Evolutionary conservation across 2,329 filamentous ascomycete species (phyloP), one percentile per base, ranked within the genome.

Genomic region (Scolecobasidium constrictum): DNA sequence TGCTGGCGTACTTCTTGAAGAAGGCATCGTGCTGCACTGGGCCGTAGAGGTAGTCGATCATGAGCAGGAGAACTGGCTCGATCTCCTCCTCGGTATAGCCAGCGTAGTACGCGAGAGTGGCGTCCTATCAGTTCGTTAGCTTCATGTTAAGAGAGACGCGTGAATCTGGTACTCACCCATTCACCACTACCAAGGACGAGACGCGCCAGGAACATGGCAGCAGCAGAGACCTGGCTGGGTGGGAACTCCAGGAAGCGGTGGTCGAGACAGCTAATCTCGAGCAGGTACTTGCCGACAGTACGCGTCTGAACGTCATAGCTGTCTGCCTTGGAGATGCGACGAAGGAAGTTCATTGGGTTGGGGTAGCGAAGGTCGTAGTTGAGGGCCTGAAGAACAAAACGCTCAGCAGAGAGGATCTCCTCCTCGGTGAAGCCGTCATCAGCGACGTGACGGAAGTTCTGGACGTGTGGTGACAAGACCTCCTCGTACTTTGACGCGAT

Each of bases 1-100:
- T 98, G 77, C 86, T 94, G 44, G 92, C 92, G 62, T 98, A 98
- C 67, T 98, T 98, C 77, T 94, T 94, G 75, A 95, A 96, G 73
- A 98, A 95, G 28, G 92, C 93, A 61, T 96, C 90, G 58, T 98
- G 92, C 35, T 81, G 77, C 42, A 95, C 84, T 19, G 90, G 92
- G 11, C 85, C 80, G 46, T 84, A 83, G 31, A 98, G 81, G 61
- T 98, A 98, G 63, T 98, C 88, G 48, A 98, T 79, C 88, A 98
- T 95, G 47, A 96, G 74, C 54, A 83, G 76, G 57, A 94, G 86
- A 33, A 96, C 85, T 9, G 90, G 90, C 61, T 90, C 77, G 52
- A 98, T 87, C 64, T 98, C 86, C 37, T 90, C 79, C 62, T 96
- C 90, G 3, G 76, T 82, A 64, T 96, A 98, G 44, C 92, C 92